phyloP scores from a whole-genome alignment of 2,329 filamentous ascomycete genomes.

The Trichoderma brevicompactum region DNA sequence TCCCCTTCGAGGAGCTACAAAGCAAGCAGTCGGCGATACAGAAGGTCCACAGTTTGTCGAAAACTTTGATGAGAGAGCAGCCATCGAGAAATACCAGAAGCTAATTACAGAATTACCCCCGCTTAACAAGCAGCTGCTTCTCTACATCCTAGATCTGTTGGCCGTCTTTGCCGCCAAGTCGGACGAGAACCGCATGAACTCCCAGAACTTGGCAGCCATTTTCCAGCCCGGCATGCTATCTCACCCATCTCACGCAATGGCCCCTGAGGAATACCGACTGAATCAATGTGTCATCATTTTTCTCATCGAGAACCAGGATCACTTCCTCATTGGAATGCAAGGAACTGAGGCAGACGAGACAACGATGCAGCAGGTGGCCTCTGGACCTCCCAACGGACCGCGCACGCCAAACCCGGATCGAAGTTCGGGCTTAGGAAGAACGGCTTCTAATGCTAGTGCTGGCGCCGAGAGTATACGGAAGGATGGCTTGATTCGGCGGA shows the following conservation, averaged over 20 bases:
- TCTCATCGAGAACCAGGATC: constrained; percentile 96
- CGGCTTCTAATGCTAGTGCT: constrained; percentile 85
- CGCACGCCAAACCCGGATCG: constrained; percentile 55
- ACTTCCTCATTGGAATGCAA: constrained; percentile 98
- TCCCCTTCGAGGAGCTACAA: constrained; percentile 73
- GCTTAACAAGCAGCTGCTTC: constrained; percentile 86
- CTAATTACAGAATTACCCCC: constrained; percentile 93
- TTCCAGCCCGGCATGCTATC: constrained; percentile 97
- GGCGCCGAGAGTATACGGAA: constrained; percentile 85
- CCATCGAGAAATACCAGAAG: constrained; percentile 82
- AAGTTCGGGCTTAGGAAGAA: constrained; percentile 60
- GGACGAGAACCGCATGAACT: constrained; percentile 95
- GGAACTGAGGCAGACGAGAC: constrained; percentile 96
- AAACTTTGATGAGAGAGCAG: constrained; percentile 63
- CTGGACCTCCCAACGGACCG: constrained; percentile 63
- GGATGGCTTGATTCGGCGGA: constrained; percentile 78
- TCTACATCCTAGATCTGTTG: constrained; percentile 94
- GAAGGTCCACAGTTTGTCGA: constrained; percentile 73
- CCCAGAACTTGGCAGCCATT: constrained; percentile 91
- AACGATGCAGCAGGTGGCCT: constrained; percentile 66
- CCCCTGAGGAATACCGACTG: constrained; percentile 87
- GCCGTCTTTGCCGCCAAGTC: constrained; percentile 97
- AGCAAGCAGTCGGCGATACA: constrained; percentile 71
- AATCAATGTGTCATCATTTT: constrained; percentile 98
- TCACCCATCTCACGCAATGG: constrained; percentile 93